phyloP scores from a whole-genome alignment of 2,329 filamentous ascomycete species.

The Arthrobotrys musiformis region DNA sequence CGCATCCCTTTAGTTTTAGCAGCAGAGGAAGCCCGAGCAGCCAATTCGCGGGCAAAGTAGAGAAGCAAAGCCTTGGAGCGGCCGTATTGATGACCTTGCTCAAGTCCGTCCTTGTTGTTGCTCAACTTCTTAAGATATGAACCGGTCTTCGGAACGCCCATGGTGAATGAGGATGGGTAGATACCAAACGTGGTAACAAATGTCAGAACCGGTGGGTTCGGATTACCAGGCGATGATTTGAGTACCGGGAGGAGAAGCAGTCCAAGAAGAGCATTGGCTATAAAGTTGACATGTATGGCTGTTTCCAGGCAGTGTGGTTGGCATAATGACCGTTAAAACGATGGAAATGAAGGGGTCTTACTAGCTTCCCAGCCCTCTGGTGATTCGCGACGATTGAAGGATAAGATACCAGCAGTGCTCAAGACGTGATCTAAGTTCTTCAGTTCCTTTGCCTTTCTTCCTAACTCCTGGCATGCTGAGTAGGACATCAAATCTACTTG shows the following conservation, averaged over 20 bases:
- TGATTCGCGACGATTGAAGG: slow-evolving; percentile 62
- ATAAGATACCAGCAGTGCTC: slow-evolving; percentile 63
- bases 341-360: slow-evolving; percentile 54
- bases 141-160: slow-evolving; percentile 60
- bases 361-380: slow-evolving; percentile 64
- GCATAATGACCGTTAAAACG: slow-evolving; percentile 2
- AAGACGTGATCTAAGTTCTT: slow-evolving; percentile 62
- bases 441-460: slow-evolving; percentile 59
- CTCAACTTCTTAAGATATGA: slow-evolving; percentile 62
- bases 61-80: slow-evolving; percentile 63
- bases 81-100: slow-evolving; percentile 63
- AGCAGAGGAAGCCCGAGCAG: slow-evolving; percentile 59
- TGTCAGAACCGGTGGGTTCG: slow-evolving; percentile 62
- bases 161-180: slow-evolving; percentile 63
- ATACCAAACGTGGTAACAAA: slow-evolving; percentile 63
- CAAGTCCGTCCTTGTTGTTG: slow-evolving; percentile 62
- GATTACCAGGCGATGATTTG: slow-evolving; percentile 61
- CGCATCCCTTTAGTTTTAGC: slow-evolving; percentile 56
- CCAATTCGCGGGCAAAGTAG: slow-evolving; percentile 63
- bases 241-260: slow-evolving; percentile 62
- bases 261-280: slow-evolving; percentile 61
- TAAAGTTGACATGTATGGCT: slow-evolving; percentile 63
- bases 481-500: slow-evolving; percentile 63
- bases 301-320: slow-evolving; percentile 21
- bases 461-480: slow-evolving; percentile 61